A percentile compares a stretch with the other conserved stretches of the same genome.
Conservation (phyloP, 129 eudicot species). For the Rutidosis leptorrhynchoides region DNA sequence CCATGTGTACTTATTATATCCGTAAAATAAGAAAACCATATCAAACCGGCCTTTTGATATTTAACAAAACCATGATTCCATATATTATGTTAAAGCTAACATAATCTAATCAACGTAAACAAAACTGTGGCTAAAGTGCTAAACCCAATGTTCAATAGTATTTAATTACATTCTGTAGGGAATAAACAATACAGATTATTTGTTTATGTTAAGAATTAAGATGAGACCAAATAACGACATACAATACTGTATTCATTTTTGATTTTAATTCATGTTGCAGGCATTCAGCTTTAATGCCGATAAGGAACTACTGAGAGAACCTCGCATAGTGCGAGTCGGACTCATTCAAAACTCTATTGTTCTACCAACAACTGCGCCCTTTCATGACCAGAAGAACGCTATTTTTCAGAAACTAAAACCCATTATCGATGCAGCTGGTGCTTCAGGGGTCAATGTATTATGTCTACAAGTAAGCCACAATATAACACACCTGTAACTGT, state of each 20-base stretch:
- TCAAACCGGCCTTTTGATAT: neutral
- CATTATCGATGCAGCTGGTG: constrained; percentile 88
- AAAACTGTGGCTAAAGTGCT: neutral
- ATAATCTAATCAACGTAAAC: neutral
- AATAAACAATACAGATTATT: neutral
- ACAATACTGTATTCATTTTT: neutral
- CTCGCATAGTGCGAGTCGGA: constrained; percentile 82
- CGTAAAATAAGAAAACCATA: neutral
- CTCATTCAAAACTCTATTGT: constrained; percentile 86
- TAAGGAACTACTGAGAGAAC: constrained; percentile 74
- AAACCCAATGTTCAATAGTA: neutral
- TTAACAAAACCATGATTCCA: neutral
- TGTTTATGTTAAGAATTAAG: neutral
- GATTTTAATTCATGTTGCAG: constrained; percentile 39
- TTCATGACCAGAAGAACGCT: constrained; percentile 66
- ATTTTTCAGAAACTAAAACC: constrained; percentile 81
- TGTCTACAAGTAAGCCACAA: constrained; percentile 78
- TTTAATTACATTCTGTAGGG: neutral
- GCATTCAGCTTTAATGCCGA: constrained; percentile 74
- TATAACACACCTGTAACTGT: neutral
- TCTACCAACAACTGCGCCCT: constrained; percentile 71
- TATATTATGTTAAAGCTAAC: neutral
- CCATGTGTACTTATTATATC: neutral
- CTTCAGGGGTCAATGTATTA: constrained; percentile 87
- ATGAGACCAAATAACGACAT: no score